phyloP scores from a whole-genome alignment of 306 rosid species.

The Castanea crenata region DNA sequence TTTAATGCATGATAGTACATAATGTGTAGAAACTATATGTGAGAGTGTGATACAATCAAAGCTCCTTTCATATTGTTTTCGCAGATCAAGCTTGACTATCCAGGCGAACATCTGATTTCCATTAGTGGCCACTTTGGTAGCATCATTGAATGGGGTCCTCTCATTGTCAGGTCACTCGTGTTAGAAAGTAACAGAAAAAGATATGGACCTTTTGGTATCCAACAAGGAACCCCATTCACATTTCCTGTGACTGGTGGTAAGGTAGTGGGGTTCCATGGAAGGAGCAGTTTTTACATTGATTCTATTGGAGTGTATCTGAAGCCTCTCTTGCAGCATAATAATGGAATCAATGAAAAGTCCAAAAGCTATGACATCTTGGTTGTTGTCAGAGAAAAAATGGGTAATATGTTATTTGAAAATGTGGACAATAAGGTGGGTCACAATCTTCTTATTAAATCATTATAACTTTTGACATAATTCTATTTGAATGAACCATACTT shows the following conservation, averaged over 20 bases:
- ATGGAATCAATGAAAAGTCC: conserved; percentile 20
- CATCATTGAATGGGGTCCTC: conserved; percentile 35
- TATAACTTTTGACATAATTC: too few relatives aligned
- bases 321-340: conserved; percentile 18
- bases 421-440: too few relatives aligned
- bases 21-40: too few relatives aligned
- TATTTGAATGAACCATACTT: too few relatives aligned
- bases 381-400: conserved; percentile 46
- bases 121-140: conserved; percentile 61
- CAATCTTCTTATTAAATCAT: too few relatives aligned
- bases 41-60: too few relatives aligned
- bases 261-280: conserved; percentile 88
- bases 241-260: conserved; percentile 52
- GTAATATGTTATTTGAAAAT: conserved; percentile 9
- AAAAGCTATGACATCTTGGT: conserved; percentile 65
- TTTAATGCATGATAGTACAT: too few relatives aligned
- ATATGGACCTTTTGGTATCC: conserved; percentile 66
- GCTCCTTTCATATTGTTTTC: too few relatives aligned
- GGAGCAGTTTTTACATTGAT: conserved; percentile 68
- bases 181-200: conserved; percentile 52
- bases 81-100: conserved; percentile 60
- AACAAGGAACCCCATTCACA: conserved; percentile 55
- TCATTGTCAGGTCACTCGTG: conserved; percentile 45
- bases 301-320: conserved; percentile 72
- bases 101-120: conserved; percentile 56